These are phyloP conservation scores for Physaria fendleri DNA, from an alignment of 345 rosid genomes.

Conservation along the genomic window DNA sequence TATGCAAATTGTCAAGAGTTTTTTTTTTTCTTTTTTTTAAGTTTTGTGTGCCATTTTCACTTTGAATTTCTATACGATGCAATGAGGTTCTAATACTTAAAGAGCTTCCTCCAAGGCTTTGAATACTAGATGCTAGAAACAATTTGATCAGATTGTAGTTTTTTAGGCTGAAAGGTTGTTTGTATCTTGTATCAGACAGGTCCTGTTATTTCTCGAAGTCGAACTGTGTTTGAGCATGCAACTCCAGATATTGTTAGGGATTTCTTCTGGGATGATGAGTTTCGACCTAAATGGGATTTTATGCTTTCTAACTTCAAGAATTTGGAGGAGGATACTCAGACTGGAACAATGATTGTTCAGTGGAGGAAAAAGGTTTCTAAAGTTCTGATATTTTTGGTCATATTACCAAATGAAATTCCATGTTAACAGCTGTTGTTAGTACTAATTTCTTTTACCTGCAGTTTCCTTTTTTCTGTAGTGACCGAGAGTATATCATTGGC, in stretches of 20 bases:
- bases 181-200: conserved; percentile 55
- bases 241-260: conserved; percentile 87
- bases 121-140: not conserved
- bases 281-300: conserved; percentile 93
- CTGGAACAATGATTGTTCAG: conserved; percentile 76
- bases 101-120: too few species aligned
- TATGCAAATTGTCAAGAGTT: too few species aligned
- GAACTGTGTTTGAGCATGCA: conserved; percentile 92
- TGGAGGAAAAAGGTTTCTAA: conserved; percentile 82
- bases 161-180: conserved; percentile 25
- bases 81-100: too few species aligned
- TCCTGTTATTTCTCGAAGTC: conserved; percentile 65
- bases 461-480: conserved; percentile 98
- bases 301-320: conserved; percentile 77
- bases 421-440: not conserved
- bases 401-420: not conserved
- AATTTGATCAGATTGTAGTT: not conserved
- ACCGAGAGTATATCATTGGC: conserved; percentile 90
- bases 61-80: too few species aligned
- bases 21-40: too few species aligned
- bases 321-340: conserved; percentile 62
- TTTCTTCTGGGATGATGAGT: conserved; percentile 99
- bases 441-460: conserved; percentile 35
- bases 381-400: not conserved
- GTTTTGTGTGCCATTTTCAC: too few species aligned